These are phyloP conservation scores for Metrosideros polymorpha DNA, from an alignment of 441 rosid genomes.

Conservation along the genomic window DNA sequence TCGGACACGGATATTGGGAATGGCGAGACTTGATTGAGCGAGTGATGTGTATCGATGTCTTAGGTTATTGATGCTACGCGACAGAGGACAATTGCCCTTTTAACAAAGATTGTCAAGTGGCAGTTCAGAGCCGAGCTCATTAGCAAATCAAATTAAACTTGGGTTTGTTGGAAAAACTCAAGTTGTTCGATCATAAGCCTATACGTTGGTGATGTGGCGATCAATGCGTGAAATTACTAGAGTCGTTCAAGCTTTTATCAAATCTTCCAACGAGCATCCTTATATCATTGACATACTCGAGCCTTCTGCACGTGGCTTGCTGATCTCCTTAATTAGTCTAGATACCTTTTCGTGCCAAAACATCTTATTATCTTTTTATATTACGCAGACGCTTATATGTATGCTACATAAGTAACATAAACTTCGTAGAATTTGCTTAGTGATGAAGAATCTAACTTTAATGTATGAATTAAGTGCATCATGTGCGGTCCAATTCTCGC, in stretches of 20 bases:
- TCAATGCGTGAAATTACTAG: neutral
- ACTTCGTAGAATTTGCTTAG: neutral
- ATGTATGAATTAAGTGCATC: neutral
- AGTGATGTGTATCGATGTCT: neutral
- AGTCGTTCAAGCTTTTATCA: neutral
- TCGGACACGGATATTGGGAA: neutral
- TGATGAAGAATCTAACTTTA: neutral
- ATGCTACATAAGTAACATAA: neutral
- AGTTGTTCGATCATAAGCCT: neutral
- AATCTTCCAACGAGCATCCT: neutral
- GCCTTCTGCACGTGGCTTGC: neutral
- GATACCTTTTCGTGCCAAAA: neutral
- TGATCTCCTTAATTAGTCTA: neutral
- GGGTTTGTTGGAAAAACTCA: neutral
- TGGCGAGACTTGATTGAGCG: neutral
- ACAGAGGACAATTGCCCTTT: neutral
- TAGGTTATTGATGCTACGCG: neutral
- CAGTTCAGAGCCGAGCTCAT: neutral
- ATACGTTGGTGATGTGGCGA: neutral
- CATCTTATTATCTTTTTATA: no score
- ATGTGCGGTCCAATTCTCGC: neutral
- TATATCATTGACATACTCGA: neutral
- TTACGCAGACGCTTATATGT: no score
- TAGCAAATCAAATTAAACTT: neutral
- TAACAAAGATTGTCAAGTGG: neutral